Evolutionary conservation across 2,329 filamentous ascomycete genomes (phyloP).

Genomic region (Onygenales sp.): DNA sequence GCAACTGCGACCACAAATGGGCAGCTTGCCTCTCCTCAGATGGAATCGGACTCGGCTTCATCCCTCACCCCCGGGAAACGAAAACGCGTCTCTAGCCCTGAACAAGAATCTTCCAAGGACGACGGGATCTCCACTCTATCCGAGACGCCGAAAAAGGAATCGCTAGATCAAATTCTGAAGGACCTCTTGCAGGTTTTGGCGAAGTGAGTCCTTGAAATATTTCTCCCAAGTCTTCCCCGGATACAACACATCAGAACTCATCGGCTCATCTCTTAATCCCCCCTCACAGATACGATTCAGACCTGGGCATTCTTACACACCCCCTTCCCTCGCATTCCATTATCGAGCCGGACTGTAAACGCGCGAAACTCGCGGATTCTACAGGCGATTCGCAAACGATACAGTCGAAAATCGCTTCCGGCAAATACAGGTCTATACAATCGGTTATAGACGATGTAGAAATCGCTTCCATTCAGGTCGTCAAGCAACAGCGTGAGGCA

Average conservation of each 20-base stretch:
- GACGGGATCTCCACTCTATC: slow-evolving; percentile 12
- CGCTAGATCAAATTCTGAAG: slow-evolving; percentile 26
- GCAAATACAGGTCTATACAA: slow-evolving; percentile 30
- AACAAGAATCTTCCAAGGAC: slow-evolving; percentile 21
- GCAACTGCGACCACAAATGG: slow-evolving; percentile 26
- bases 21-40: slow-evolving; percentile 19
- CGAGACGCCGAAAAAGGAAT: slow-evolving; percentile 10
- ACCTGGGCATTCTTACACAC: slow-evolving; percentile 33
- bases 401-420: slow-evolving; percentile 27
- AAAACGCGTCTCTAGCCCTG: slow-evolving; percentile 29
- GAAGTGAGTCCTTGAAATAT: slow-evolving; percentile 17
- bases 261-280: slow-evolving; percentile 11
- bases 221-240: neutral
- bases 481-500: slow-evolving; percentile 24
- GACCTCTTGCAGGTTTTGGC: slow-evolving; percentile 25
- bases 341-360: slow-evolving; percentile 33
- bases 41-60: slow-evolving; percentile 18
- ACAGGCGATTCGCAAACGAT: slow-evolving; percentile 20
- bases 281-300: slow-evolving; percentile 30
- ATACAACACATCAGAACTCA: neutral
- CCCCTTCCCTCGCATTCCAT: slow-evolving; percentile 25
- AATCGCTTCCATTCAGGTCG: slow-evolving; percentile 26
- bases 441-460: slow-evolving; percentile 36
- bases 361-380: slow-evolving; percentile 29
- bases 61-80: slow-evolving; percentile 31